Conservation (phyloP, 2,329 filamentous ascomycete species). For the Rutstroemia sp. region DNA sequence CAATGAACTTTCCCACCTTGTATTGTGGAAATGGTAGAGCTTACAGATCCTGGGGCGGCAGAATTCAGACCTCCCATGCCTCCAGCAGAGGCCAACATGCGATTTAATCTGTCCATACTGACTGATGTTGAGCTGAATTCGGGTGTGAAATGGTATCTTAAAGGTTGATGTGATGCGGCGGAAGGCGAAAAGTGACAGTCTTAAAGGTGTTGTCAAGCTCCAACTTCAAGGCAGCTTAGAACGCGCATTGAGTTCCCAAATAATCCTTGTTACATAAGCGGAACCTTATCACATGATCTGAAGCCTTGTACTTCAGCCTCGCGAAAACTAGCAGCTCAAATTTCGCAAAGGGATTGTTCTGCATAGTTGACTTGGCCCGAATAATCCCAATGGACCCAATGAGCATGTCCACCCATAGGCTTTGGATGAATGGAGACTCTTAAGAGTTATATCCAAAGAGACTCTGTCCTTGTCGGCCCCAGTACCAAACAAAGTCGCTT, state of each 20-base stretch:
- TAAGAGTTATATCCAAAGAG: no score
- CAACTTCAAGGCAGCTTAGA: constrained; percentile 14
- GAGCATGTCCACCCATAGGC: no score
- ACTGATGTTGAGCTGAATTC: constrained; percentile 2
- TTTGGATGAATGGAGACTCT: no score
- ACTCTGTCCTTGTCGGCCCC: no score
- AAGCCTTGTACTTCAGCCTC: constrained; percentile 7
- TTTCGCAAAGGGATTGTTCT: neutral
- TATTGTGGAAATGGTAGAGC: constrained; percentile 23
- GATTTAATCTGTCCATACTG: constrained; percentile 83
- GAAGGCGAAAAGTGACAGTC: constrained; percentile 3
- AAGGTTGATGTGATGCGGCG: neutral
- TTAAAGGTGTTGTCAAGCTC: constrained; percentile 12
- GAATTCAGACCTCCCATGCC: constrained; percentile 55
- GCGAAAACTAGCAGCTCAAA: neutral
- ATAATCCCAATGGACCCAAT: no score
- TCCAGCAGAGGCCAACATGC: constrained; percentile 72
- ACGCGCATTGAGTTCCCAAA: constrained; percentile 6
- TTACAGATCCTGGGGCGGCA: constrained; percentile 53
- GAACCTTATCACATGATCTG: neutral
- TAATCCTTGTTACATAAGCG: constrained; percentile 4
- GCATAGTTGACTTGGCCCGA: no score
- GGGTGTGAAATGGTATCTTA: constrained; percentile 1
- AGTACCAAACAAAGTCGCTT: neutral
- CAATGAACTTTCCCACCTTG: constrained; percentile 5